These are phyloP conservation scores for Bipolaris zeicola DNA, from an alignment of 2,329 filamentous ascomycete species.

Conservation along the genomic window DNA sequence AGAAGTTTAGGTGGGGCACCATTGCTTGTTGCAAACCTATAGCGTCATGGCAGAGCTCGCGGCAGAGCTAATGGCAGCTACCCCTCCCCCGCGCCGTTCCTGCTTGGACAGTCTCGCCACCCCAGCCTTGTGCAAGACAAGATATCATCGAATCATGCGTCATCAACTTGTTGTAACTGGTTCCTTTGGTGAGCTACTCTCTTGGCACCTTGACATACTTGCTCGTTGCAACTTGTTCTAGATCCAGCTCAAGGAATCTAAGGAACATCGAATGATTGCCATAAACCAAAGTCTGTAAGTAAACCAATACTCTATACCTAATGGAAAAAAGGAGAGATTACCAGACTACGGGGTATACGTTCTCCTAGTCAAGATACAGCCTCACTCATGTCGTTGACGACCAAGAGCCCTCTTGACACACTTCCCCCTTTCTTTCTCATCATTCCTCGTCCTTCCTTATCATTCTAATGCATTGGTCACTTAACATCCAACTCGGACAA, in stretches of 20 bases:
- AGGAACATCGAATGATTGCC: not conserved
- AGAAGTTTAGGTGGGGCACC: slow-evolving; percentile 26
- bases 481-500: not conserved
- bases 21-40: slow-evolving; percentile 17
- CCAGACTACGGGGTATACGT: not conserved
- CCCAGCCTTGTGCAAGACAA: slow-evolving; percentile 5
- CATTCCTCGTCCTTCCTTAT: not conserved
- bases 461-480: slow-evolving; percentile 3
- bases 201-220: not conserved
- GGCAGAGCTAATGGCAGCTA: slow-evolving; percentile 20
- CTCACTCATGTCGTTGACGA: not conserved
- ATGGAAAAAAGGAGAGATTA: not conserved
- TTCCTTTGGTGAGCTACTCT: not conserved
- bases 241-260: not conserved
- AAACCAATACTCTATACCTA: not conserved
- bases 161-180: not conserved
- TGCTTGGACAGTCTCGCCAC: slow-evolving; percentile 23
- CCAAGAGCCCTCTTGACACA: not conserved
- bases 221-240: not conserved
- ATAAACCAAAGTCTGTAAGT: no score
- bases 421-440: not conserved
- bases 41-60: slow-evolving; percentile 26
- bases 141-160: not conserved
- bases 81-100: slow-evolving; percentile 33
- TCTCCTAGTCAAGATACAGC: not conserved